Base-by-base conservation (phyloP, 2,329 filamentous ascomycete species). In the Saccharata proteae region DNA sequence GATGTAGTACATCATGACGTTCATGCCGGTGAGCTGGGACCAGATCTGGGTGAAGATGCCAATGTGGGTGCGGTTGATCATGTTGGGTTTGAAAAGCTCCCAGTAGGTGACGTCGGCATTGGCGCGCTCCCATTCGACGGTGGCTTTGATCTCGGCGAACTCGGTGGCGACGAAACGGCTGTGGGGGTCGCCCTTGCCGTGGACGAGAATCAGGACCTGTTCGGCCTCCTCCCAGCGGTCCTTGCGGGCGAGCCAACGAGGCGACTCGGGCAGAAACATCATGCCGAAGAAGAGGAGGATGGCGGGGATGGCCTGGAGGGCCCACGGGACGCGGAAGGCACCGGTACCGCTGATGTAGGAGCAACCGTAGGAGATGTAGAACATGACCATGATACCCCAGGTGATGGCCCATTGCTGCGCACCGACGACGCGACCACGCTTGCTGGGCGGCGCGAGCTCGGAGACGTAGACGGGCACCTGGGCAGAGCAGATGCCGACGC, bases 1-100 rank as follows among this genome's bases (percentile, higher is more conserved):
- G 17, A 63, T 43, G 38, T 44, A 39, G 24, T 40, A 34, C 50
- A 71, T 76, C 78, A 74, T 77, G 21, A 72, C 76, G 44, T 82
- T 83, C 77, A 81, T 82, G 12, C 80, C 79, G 1, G 77, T 81
- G 28, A 84, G 55, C 48, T 85, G 79, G 8, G 69, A 74, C 80
- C 79, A 80, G 44, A 84, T 76, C 55, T 84, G 79, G 1, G 67
- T 77, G 49, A 80, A 82, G 24, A 83, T 47, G 39, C 77, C 80
- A 40, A 81, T 76, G 41, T 76, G 61, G 6, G 77, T 80, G 17
- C 80, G 70, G 56, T 82, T 78, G 49, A 83, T 64, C 74, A 82
- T 82, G n/a, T 61, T 61, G 2, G 80, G 79, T 42, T 67, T 70
- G 57, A 90, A 69, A 1, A 90, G 67, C 47, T 88, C 80, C 2